A percentile compares a stretch with the other conserved stretches of the same genome.
Conservation (phyloP, 176 grass and related monocot genomes). For the Cocos nucifera region DNA sequence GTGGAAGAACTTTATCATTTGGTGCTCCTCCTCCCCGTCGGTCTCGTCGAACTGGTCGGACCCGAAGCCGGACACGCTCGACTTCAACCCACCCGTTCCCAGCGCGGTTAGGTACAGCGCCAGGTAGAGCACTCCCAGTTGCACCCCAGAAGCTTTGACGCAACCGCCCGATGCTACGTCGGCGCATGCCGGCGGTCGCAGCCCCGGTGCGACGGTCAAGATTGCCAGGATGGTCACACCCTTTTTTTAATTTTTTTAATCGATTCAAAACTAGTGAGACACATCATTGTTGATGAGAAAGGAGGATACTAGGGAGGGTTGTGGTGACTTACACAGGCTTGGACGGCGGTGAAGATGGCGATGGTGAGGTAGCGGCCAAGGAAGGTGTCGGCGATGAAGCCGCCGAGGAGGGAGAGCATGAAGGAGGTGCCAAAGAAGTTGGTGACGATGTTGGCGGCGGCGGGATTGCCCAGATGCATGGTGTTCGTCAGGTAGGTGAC, state of each 20-base stretch:
- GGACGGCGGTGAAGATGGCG: constrained; percentile 74
- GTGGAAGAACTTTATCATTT: constrained; percentile 89
- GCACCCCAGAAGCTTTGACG: constrained; percentile 29
- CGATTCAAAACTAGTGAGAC: background rate
- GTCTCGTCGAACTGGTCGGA: constrained; percentile 91
- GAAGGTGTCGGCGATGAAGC: constrained; percentile 81
- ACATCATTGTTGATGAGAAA: background rate
- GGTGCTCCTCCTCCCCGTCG: constrained; percentile 30
- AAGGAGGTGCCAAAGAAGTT: constrained; percentile 99
- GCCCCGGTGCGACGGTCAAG: constrained; percentile 48
- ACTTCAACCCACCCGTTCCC: constrained; percentile 78
- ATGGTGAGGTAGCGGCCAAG: constrained; percentile 89
- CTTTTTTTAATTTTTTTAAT: background rate
- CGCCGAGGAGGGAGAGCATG: constrained; percentile 96
- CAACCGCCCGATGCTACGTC: constrained; percentile 1
- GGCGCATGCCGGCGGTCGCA: constrained; percentile 42
- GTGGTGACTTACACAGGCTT: constrained; percentile 44
- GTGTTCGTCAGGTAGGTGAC: constrained; percentile 77
- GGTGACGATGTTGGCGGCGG: constrained; percentile 73
- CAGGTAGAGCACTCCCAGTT: constrained; percentile 58
- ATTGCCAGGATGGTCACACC: constrained; percentile 74
- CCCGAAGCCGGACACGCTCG: constrained; percentile 84
- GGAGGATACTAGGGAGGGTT: background rate
- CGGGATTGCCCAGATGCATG: constrained; percentile 79
- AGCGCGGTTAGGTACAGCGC: constrained; percentile 80